Base-by-base conservation (phyloP, 2,329 filamentous ascomycete genomes). In the Colletotrichum orchidophilum region DNA sequence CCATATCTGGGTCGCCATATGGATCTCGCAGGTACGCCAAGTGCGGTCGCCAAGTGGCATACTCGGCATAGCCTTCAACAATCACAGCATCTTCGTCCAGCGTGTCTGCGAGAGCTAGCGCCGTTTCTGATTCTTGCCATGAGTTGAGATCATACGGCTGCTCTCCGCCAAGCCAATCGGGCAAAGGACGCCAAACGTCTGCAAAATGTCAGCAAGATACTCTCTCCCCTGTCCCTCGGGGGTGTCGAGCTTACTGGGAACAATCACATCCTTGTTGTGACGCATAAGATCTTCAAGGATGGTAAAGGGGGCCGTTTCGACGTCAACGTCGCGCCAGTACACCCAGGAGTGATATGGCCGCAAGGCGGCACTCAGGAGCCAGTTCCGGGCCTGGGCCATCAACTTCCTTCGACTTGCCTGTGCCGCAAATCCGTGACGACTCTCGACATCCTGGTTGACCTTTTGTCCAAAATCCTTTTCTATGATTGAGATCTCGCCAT, bases 391-490 rank as follows among this genome's bases (percentile, higher is more conserved):
- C 83, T 98, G 95, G 1, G 96, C 96, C 96, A 99, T 99, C 78
- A 97, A 88, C 85, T 99, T 99, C 81, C 96, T 91, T 77, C 96
- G 89, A 75, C 92, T 93, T 27, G 96, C 96, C 82, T 99, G 96
- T 1, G 96, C 96, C 33, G 96, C 96, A 79, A 99, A 99, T 27
- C 96, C 97, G 81, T 99, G 96, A 75, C 96, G 92, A 80, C 94
- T 97, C 84, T 99, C 96, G 29, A 98, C 95, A 83, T 99, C 96
- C 82, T 99, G 96, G 74, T 97, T 94, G 71, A 99, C 96, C 80
- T 96, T 96, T 81, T 99, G 96, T 3, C 96, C 96, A 84, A 99
- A 99, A 81, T 99, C 96, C 84, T 99, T 99, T 83, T 98, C 94
- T 75, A 99, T 95, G 71, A 99, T 96, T 0, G 94, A 97, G 70